Conservation (phyloP, 805 yeast species). For the Ogataea philodendri region DNA sequence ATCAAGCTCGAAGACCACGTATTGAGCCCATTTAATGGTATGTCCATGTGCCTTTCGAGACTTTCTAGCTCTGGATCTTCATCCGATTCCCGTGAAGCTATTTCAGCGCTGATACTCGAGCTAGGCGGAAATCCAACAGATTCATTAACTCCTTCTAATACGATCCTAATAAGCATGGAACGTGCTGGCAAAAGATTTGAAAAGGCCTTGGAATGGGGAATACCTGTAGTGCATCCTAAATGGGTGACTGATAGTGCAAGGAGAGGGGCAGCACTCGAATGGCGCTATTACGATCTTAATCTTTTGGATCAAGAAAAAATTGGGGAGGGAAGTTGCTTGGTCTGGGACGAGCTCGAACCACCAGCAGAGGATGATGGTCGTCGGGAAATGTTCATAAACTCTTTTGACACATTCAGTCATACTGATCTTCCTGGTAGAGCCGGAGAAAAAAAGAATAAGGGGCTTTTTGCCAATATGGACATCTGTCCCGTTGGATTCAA, state of each 20-base stretch:
- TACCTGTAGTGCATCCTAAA: slow-evolving; percentile 50
- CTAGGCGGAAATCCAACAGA: slow-evolving; percentile 53
- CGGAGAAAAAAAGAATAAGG: no score
- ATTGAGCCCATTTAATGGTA: slow-evolving; percentile 45
- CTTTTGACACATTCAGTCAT: no score
- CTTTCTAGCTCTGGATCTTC: slow-evolving; percentile 26
- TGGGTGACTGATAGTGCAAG: slow-evolving; percentile 47
- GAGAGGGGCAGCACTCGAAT: slow-evolving; percentile 43
- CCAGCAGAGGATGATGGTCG: not conserved
- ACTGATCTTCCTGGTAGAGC: no score
- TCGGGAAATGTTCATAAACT: not conserved
- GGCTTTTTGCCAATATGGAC: no score
- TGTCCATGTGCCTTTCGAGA: slow-evolving; percentile 45
- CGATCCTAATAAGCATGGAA: slow-evolving; percentile 50
- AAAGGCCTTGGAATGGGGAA: slow-evolving; percentile 52
- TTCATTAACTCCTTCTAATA: slow-evolving; percentile 44
- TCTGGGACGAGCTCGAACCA: slow-evolving; percentile 35
- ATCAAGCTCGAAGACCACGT: slow-evolving; percentile 20
- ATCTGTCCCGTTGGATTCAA: slow-evolving; percentile 30
- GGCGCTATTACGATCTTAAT: slow-evolving; percentile 39
- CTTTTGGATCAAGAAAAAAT: slow-evolving; percentile 18
- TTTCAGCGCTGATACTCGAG: slow-evolving; percentile 36
- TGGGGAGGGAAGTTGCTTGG: slow-evolving; percentile 35
- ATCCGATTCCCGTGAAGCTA: slow-evolving; percentile 30
- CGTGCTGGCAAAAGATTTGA: slow-evolving; percentile 49